Conservation (phyloP, 306 rosid genomes). For the Trifolium fragiferum region DNA sequence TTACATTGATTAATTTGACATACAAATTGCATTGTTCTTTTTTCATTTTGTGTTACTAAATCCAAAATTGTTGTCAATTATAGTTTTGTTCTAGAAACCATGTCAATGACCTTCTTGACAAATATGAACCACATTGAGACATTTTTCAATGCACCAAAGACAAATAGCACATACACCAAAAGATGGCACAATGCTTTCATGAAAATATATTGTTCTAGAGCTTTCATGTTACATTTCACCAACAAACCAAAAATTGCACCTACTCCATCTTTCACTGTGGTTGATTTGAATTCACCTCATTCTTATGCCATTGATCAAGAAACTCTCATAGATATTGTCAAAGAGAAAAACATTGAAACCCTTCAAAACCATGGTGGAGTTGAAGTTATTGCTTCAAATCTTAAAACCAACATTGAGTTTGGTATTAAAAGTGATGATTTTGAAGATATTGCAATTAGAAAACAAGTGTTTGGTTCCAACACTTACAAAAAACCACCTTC, state of each 20-base stretch:
- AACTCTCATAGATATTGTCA: slow-evolving; percentile 40
- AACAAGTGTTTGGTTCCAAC: slow-evolving; percentile 46
- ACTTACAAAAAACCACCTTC: slow-evolving; percentile 43
- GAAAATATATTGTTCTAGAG: slow-evolving; percentile 58
- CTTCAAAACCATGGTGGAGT: slow-evolving; percentile 50
- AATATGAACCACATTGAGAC: slow-evolving; percentile 1
- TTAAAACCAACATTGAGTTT: slow-evolving; percentile 36
- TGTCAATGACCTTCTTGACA: slow-evolving; percentile 33
- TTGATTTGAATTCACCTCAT: slow-evolving; percentile 22
- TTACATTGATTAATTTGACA: no score
- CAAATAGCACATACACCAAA: slow-evolving; percentile 31
- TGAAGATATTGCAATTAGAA: slow-evolving; percentile 30
- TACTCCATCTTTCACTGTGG: slow-evolving; percentile 31
- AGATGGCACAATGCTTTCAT: slow-evolving; percentile 60
- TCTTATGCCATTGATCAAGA: slow-evolving; percentile 38
- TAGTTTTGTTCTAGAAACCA: neutral
- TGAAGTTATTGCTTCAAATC: slow-evolving; percentile 40
- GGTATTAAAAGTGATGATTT: neutral
- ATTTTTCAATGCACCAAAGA: slow-evolving; percentile 16
- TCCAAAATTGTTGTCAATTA: no score
- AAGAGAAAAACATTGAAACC: slow-evolving; percentile 37
- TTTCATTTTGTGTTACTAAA: no score
- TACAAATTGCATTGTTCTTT: no score
- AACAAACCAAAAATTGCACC: neutral
- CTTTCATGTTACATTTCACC: slow-evolving; percentile 37